Percentiles rank a stretch among this genome's conserved stretches.
These are phyloP conservation scores for Saksenaea vasiformis DNA, from an alignment of 371 early-diverging fungal species.

Conservation along the genomic window DNA sequence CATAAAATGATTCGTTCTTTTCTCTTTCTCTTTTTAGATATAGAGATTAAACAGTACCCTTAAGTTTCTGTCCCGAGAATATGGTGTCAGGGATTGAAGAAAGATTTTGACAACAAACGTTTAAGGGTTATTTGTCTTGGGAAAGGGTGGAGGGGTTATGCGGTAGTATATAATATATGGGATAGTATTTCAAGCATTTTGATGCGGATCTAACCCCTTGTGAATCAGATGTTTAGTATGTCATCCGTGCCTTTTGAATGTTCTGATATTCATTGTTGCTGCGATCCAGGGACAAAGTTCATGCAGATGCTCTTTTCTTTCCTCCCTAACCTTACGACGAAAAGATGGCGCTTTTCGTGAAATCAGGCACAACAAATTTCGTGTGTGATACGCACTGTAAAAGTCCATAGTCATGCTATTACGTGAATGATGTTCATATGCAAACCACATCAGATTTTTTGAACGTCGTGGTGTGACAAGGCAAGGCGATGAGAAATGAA, in stretches of 20 bases:
- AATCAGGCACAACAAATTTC: neutral
- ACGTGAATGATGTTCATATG: neutral
- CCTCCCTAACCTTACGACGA: too few relatives aligned
- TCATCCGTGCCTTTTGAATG: neutral
- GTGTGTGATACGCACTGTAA: neutral
- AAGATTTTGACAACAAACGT: neutral
- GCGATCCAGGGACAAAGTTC: conserved; percentile 4
- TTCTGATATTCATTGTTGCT: conserved; percentile 5
- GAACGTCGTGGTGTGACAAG: conserved; percentile 3
- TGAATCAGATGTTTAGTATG: conserved; percentile 3
- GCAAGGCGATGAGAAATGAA: neutral
- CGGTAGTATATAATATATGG: neutral
- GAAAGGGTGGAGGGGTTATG: too few relatives aligned
- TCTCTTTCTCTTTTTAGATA: too few relatives aligned
- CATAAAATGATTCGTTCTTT: conserved; percentile 3
- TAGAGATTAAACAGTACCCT: too few relatives aligned
- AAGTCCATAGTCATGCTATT: neutral
- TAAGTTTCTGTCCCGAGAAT: too few relatives aligned
- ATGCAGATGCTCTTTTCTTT: neutral
- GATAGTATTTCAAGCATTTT: neutral
- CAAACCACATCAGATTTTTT: conserved; percentile 1
- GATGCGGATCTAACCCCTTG: neutral
- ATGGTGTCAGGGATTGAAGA: neutral
- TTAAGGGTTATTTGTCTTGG: neutral
- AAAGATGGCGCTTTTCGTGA: too few relatives aligned